Percentiles rank a stretch among this genome's conserved stretches.
These are phyloP conservation scores for Parasarocladium wereldwijsianum DNA, from an alignment of 2,329 filamentous ascomycete species.

Conservation along the genomic window DNA sequence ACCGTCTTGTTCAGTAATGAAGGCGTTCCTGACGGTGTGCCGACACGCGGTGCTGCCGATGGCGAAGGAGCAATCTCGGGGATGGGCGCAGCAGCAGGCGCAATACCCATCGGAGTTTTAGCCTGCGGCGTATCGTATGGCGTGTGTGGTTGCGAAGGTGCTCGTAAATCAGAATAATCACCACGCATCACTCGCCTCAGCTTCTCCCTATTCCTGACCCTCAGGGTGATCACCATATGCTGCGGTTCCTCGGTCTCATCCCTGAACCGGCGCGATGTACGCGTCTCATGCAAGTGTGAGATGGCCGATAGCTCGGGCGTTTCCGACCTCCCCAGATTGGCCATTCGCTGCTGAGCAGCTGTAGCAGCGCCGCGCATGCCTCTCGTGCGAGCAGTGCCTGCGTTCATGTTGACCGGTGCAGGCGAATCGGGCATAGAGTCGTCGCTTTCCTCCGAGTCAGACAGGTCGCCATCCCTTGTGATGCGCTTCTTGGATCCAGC, in stretches of 20 bases:
- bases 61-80: constrained; percentile 19
- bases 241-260: constrained; percentile 68
- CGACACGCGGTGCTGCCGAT: constrained; percentile 21
- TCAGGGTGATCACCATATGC: constrained; percentile 61
- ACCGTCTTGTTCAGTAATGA: constrained; percentile 20
- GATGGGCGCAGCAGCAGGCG: constrained; percentile 5
- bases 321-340: constrained; percentile 66
- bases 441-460: constrained; percentile 85
- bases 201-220: constrained; percentile 56
- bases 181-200: constrained; percentile 52
- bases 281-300: constrained; percentile 54
- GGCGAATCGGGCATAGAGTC: constrained; percentile 81
- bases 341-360: constrained; percentile 77
- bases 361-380: constrained; percentile 81
- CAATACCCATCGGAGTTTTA: constrained; percentile 16
- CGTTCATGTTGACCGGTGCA: constrained; percentile 52
- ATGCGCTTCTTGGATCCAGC: constrained; percentile 44
- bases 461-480: constrained; percentile 50
- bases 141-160: constrained; percentile 20
- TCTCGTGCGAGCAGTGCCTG: constrained; percentile 71
- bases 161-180: constrained; percentile 24
- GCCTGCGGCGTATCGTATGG: constrained; percentile 15
- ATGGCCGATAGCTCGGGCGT: constrained; percentile 62
- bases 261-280: constrained; percentile 49
- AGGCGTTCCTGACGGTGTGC: constrained; percentile 21